Evolutionary conservation across 345 rosid species (phyloP), one percentile per base, ranked within the genome.

Genomic region (Hibiscus trionum): DNA sequence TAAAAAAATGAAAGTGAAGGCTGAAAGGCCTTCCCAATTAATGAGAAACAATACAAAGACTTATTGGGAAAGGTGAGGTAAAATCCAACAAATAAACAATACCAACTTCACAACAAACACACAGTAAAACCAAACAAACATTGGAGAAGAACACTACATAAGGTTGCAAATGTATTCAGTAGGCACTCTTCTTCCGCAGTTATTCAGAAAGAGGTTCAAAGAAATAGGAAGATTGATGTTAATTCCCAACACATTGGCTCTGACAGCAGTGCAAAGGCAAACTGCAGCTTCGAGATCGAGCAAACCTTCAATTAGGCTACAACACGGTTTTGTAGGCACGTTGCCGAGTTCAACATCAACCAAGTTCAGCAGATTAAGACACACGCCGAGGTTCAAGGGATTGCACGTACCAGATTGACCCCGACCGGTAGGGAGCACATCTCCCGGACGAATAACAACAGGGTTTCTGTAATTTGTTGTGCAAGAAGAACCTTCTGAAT

Each of bases 251-350:
- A 87, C 63, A 33, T 83, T 85, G 53, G 76, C 86, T 74, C 64
- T 83, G 4, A 87, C 74, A 5, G 85, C 87, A 14, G 88, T 84
- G 83, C 89, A 87, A 52, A 87, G 89, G 82, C 91, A 87, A 72
- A 80, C 76, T 0, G 88, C 89, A 24, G 88, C 89, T 56, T 87
- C 88, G 53, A 85, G 76, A 65, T 78, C 89, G 31, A 31, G 84
- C 11, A 85, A 86, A 16, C 82, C 84, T 62, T 76, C 8, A 31
- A 87, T 62, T 46, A 87, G 79, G 1, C 78, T 21, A 66, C 89
- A 87, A 72, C 91, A 87, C 0, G 64, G 39, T 2, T 60, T 6
- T 33, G 39, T 60, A 27, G 39, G 64, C 0, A 14, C 19, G 2
- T 60, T 15, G 4, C 64, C 64, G 1, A 60, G 17, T 3, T 60